Percentiles rank a stretch among this genome's conserved stretches.
These are phyloP conservation scores for Brassica napus DNA, from an alignment of 345 rosid genomes.

Conservation along the genomic window Da-Ae NC_063449.1:32397501-32398000, in stretches of 20 bases:
- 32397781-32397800: not conserved
- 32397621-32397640: conserved; percentile 30
- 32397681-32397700: conserved; percentile 19
- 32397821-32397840: not conserved
- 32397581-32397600: conserved; percentile 32
- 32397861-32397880: not conserved
- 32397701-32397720: not conserved
- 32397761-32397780: not conserved
- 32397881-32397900: not conserved
- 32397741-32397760: not conserved
- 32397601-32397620: conserved; percentile 39
- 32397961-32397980: not conserved
- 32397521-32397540: conserved; percentile 15
- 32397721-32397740: not conserved
- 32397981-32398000: not conserved
- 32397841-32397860: not conserved
- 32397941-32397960: not conserved
- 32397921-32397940: not conserved
- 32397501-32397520: not conserved
- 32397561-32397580: conserved; percentile 21
- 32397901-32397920: not conserved
- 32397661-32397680: conserved; percentile 22
- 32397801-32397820: not conserved
- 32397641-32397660: conserved; percentile 24
- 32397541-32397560: conserved; percentile 15